Base-by-base conservation (phyloP, 169 alveolate genomes). In the Perkinsus chesapeaki region DNA sequence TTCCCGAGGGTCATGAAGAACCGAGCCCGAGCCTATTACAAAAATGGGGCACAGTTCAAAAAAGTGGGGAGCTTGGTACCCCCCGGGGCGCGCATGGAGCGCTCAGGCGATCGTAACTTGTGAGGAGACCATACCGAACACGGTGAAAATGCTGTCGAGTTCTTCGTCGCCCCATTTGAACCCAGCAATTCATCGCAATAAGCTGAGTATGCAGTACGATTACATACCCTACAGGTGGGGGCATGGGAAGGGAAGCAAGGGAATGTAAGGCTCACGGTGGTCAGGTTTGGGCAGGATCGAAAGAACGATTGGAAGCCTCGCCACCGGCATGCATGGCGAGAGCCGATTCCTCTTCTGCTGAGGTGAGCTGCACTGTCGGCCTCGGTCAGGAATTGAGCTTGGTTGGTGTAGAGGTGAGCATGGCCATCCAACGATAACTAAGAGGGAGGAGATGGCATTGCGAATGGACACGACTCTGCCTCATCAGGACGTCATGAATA, bases 1-100 rank as follows among this genome's bases (percentile, higher is more conserved):
- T 95, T 97, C 23, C 98, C 98, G 27, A 96, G 94, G 73, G 93
- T 96, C 31, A 94, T 95, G 92, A 93, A 98, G 38, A 96, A 96
- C 96, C 92, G 95, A 91, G 39, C 43, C 0, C 9, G 93, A 93
- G 90, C 90, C 36, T 96, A 97, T 94, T 96, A 97, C 92, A 96
- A 98, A 92, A 96, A 94, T 93, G 98, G 98, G 36, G 97, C 98
- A 23, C 96, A 96, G 96, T 96, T 96, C 95, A 97, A 97, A 94
- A 97, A 97, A 34, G 82, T 60, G 27, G 82, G 82, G 37, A 0
- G 82, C 82, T 34, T 1, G 23, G 27, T 60, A 34, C 7, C 27
- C 82, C 12, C 27, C 27, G 82, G 82, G 82, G 3, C 27, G 82
- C 7, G 31, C 82, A 5, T 7, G 12, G 36, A 19, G 19, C 37